Percentiles rank a stretch among this genome's conserved stretches.
Evolutionary conservation across 2,329 filamentous ascomycete genomes (phyloP).

Genomic region (Colletotrichum musicola): DNA sequence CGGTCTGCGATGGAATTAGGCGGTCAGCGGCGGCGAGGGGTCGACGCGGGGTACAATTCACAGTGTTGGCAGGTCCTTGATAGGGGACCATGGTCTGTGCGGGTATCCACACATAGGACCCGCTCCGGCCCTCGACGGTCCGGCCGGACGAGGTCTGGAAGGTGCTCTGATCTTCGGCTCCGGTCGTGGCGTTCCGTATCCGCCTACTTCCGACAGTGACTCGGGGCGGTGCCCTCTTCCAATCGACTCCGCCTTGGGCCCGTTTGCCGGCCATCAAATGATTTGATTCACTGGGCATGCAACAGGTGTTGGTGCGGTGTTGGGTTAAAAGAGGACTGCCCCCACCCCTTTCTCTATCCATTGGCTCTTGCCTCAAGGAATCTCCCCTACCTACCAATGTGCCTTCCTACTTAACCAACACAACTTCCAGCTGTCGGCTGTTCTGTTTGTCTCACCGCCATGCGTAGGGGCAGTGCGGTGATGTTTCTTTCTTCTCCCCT

Average conservation of each 20-base stretch:
- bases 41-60: conserved; percentile 12
- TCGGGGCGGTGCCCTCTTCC: background rate
- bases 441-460: background rate
- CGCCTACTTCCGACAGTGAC: background rate
- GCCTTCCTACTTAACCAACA: no score
- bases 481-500: no score
- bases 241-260: no score
- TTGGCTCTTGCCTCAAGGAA: no score
- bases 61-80: no score
- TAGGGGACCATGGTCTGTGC: conserved; percentile 25
- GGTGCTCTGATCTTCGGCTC: background rate
- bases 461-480: background rate
- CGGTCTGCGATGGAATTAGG: conserved; percentile 35
- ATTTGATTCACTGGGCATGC: no score
- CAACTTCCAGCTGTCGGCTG: no score
- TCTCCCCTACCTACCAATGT: no score
- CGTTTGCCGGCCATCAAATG: background rate
- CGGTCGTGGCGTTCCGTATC: background rate
- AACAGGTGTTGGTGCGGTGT: no score
- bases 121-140: conserved; percentile 2
- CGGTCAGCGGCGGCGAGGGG: conserved; percentile 13
- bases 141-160: conserved; percentile 1
- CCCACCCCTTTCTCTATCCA: no score
- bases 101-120: background rate
- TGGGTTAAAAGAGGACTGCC: no score